phyloP scores from a whole-genome alignment of 164 flowering plant species.

The Akebia trifoliata region DNA sequence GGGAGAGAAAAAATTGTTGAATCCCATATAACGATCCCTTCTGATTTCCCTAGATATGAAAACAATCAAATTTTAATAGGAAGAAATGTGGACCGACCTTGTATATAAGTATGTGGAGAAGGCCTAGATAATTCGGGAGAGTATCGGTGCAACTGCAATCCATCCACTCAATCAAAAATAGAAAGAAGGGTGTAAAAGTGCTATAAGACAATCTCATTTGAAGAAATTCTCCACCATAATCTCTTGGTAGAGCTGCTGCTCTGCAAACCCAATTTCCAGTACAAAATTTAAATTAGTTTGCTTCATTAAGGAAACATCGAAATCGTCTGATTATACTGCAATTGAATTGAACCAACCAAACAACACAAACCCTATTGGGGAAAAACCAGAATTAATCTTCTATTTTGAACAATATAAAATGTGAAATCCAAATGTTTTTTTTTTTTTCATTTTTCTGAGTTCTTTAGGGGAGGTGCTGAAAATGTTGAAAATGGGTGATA shows the following conservation, averaged over 20 bases:
- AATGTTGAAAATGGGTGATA: background rate
- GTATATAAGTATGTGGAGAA: conserved; percentile 73
- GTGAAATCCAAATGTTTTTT: no score
- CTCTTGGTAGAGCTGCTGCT: conserved; percentile 72
- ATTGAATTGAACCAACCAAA: background rate
- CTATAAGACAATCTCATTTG: conserved; percentile 76
- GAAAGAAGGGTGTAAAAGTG: conserved; percentile 70
- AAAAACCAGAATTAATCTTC: no score
- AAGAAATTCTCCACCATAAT: conserved; percentile 49
- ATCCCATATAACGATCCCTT: background rate
- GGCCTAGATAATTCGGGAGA: conserved; percentile 71
- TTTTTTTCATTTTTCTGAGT: background rate
- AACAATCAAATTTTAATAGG: background rate
- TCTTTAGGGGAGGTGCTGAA: background rate
- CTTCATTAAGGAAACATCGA: background rate
- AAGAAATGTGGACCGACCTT: conserved; percentile 38
- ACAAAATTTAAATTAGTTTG: background rate
- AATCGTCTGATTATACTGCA: background rate
- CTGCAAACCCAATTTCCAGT: conserved; percentile 35
- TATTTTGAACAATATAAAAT: no score
- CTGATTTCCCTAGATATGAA: background rate
- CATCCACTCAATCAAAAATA: conserved; percentile 78
- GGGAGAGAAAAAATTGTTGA: conserved; percentile 2
- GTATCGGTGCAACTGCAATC: conserved; percentile 66
- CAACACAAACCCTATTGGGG: background rate